Evolutionary conservation across 306 rosid genomes (phyloP), one percentile per base, ranked within the genome.

Genomic region (Medicago ruthenica): DNA sequence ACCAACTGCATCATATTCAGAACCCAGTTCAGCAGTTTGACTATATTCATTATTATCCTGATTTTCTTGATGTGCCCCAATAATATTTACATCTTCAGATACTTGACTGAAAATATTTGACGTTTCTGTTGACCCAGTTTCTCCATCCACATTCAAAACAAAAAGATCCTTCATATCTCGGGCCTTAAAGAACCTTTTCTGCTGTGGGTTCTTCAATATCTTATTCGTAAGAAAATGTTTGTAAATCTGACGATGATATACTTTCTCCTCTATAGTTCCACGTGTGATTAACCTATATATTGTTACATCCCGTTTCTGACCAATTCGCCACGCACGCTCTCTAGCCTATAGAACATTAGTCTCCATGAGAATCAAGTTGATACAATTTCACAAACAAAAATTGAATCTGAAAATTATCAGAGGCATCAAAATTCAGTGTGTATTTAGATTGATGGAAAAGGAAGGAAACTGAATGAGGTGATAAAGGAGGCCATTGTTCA

Each of bases 101-200:
- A 95, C 72, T 74, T 89, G 90, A 79, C 99, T 44, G 58, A 95
- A 95, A 83, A 95, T 83, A 80, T 82, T 81, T 59, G 96, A 91
- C 3, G 99, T 95, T 88, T 95, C 99, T 40, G 99, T 95, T 67
- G 92, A 80, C 68, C 92, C 88, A 75, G 76, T 41, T 71, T 89
- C 91, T 40, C 84, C 92, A 24, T 89, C 93, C 68, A 90, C 97
- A 57, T 88, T 88, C 84, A 92, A 78, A 10, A 73, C 84, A 77
- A 95, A 95, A 53, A 92, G 97, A 87, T 95, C 99, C 81, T 95
- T 95, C 99, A 95, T 95, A 82, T 95, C 99, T 61, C 97, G 90
- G 82, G 99, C 96, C 81, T 85, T 95, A 53, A 95, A 95, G 83
- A 95, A 92, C 87, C 99, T 86, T 88, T 81, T 95, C 90, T 95